Conservation (phyloP, 495 filamentous ascomycete genomes). For the Rhypophila decipiens region DNA sequence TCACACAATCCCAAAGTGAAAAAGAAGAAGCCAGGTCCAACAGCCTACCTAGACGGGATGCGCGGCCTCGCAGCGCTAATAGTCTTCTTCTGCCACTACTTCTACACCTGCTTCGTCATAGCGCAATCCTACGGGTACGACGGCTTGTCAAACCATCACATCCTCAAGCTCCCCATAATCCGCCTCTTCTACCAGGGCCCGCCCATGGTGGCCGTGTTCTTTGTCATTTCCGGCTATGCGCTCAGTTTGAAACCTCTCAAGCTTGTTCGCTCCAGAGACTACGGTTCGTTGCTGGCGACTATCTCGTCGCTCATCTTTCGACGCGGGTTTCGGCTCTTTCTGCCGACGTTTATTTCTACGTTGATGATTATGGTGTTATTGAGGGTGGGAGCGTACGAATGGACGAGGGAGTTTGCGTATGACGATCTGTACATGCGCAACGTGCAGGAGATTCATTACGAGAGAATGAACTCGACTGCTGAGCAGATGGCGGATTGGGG, state of each 20-base stretch:
- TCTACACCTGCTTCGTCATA: slow-evolving; percentile 38
- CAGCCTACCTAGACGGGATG: slow-evolving; percentile 53
- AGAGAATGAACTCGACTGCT: slow-evolving; percentile 11
- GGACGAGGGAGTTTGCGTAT: slow-evolving; percentile 34
- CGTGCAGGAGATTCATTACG: slow-evolving; percentile 37
- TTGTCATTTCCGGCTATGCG: slow-evolving; percentile 69
- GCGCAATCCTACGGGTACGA: slow-evolving; percentile 34
- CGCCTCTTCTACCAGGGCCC: slow-evolving; percentile 61
- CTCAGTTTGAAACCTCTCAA: slow-evolving; percentile 59
- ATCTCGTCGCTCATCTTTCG: slow-evolving; percentile 62
- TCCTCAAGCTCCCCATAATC: slow-evolving; percentile 60
- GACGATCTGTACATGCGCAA: slow-evolving; percentile 30
- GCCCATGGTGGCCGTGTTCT: slow-evolving; percentile 70
- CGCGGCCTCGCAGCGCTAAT: slow-evolving; percentile 53
- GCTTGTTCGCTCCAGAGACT: slow-evolving; percentile 43
- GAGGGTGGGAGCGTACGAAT: slow-evolving; percentile 42
- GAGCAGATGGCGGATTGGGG: slow-evolving; percentile 30
- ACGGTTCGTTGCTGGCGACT: slow-evolving; percentile 25
- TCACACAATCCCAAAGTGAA: neutral
- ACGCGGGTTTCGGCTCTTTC: slow-evolving; percentile 57
- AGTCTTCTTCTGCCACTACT: slow-evolving; percentile 51
- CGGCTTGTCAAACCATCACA: slow-evolving; percentile 24
- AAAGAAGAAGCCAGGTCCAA: slow-evolving; percentile 26
- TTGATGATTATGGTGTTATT: slow-evolving; percentile 51
- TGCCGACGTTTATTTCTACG: slow-evolving; percentile 57